phyloP scores from a whole-genome alignment of 345 rosid species.

The Hypericum perforatum region DNA sequence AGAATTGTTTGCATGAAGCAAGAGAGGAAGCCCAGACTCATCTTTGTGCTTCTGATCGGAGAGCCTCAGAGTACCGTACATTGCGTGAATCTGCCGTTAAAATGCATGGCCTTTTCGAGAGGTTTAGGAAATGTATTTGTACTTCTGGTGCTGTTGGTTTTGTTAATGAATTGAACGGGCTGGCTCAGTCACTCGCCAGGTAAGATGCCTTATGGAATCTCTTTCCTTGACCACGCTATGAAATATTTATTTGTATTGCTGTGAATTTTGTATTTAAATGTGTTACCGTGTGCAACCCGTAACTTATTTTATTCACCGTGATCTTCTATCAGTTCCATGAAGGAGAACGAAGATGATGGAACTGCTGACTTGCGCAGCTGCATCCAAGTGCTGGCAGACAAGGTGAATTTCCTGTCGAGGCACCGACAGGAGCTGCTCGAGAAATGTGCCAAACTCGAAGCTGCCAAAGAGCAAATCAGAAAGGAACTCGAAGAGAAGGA shows the following conservation, averaged over 20 bases:
- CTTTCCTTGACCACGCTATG: not conserved
- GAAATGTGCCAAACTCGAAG: conserved; percentile 56
- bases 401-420: conserved; percentile 63
- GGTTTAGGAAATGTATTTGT: conserved; percentile 57
- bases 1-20: conserved; percentile 95
- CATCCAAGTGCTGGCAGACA: conserved; percentile 64
- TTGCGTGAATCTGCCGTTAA: conserved; percentile 85
- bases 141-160: conserved; percentile 56
- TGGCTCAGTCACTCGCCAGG: conserved; percentile 89
- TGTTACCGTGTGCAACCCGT: not conserved
- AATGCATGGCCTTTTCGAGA: conserved; percentile 73
- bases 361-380: conserved; percentile 63
- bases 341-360: conserved; percentile 71
- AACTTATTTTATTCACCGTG: conserved; percentile 14
- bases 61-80: conserved; percentile 74
- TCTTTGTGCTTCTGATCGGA: conserved; percentile 85
- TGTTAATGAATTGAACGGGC: conserved; percentile 62
- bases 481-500: conserved; percentile 79
- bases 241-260: no score
- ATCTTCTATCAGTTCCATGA: conserved; percentile 40
- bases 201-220: conserved; percentile 30
- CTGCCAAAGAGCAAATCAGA: conserved; percentile 54
- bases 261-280: not conserved
- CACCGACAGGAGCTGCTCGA: conserved; percentile 72
- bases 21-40: conserved; percentile 97